Conservation (phyloP, 176 grass and related monocot genomes). For the Sorghum bicolor region Sorghum_bicolor_NCBIv3 NC_012872.2:57238001-57238500, state of each 20-base stretch:
- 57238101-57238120: neutral
- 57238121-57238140: neutral
- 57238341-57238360: slow-evolving; percentile 3
- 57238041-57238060: neutral
- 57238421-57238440: neutral
- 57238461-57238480: neutral
- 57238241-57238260: neutral
- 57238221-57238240: neutral
- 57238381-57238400: neutral
- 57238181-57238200: neutral
- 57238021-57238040: neutral
- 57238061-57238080: neutral
- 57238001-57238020: neutral
- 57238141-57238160: neutral
- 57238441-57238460: neutral
- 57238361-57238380: neutral
- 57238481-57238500: neutral
- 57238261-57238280: neutral
- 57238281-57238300: neutral
- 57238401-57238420: neutral
- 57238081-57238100: neutral
- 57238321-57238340: neutral
- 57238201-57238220: neutral
- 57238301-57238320: neutral
- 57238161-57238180: neutral